Base-by-base conservation (phyloP, 352 stramenopile genomes). In the Globisporangium echinulatum region DNA sequence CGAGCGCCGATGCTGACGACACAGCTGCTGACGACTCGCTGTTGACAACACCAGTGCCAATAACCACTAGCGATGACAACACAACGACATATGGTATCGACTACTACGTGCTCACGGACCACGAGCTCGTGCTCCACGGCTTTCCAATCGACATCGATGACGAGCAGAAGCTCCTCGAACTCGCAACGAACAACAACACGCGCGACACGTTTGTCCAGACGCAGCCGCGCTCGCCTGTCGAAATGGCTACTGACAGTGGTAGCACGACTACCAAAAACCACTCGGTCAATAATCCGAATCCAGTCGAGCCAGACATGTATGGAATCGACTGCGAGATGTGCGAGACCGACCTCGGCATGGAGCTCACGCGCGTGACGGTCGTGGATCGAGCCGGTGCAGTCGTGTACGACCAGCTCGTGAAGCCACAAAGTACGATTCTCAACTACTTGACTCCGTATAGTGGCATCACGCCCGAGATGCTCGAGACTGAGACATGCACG, bases 281-380 rank as follows among this genome's bases (percentile, higher is more conserved):
- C 6, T 57, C 66, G 51, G 54, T 13, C 7, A 44, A 44, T 13
- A 25, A 25, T 3, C 25, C 25, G 25, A 25, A 25, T 48, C 10
- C 11, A 14, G 10, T 3, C 3, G 46, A 9, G 9, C 8, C 46
- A 11, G 14, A 58, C 39, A 72, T 92, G 47, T 84, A 87, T 56
- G 87, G 82, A n/a, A 51, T 96, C 48, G 87, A 96, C 56, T 96
- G 87, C 63, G 87, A 96, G 59, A 96, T 96, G 87, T 94, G 86
- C 54, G 81, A 94, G 66, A 96, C 87, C 2, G 85, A 89, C 50
- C 67, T 93, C 38, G 87, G 87, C 33, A 83, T 85, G 69, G 84
- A 93, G 61, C 69, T 95, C 15, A 94, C 87, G 50, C 84, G 87
- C 25, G 71, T 93, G 44, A 95, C 87, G 1, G 71, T 94, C 3